phyloP scores from a whole-genome alignment of 2,329 filamentous ascomycete species.

The Penicillium digitatum region DNA sequence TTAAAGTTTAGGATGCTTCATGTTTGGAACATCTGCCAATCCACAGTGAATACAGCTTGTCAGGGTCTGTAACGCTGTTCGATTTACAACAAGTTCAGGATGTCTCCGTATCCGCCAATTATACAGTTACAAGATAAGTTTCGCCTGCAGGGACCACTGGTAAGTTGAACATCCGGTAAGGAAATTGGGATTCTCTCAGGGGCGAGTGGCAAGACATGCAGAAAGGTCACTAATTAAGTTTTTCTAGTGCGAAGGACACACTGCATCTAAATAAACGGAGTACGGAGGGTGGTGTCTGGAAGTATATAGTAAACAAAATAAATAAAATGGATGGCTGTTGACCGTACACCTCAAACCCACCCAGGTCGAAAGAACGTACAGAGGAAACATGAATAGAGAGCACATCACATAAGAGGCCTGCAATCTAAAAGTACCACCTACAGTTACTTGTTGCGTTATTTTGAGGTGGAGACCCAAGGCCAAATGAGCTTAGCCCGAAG shows the following conservation, averaged over 20 bases:
- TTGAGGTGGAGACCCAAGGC: too few species aligned
- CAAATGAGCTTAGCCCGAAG: not conserved
- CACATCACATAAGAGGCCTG: not conserved
- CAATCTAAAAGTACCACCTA: not conserved
- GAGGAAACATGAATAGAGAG: too few species aligned
- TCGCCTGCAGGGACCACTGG: conserved; percentile 11
- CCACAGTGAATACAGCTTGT: not conserved
- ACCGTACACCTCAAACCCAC: not conserved
- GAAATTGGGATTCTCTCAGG: conserved; percentile 7
- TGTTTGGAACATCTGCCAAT: not conserved
- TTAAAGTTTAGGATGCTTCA: too few species aligned
- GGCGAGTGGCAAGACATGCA: not conserved
- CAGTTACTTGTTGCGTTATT: not conserved
- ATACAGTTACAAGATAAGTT: not conserved
- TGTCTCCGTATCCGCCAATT: not conserved
- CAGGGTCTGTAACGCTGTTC: not conserved
- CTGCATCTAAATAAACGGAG: too few species aligned
- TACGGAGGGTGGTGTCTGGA: too few species aligned
- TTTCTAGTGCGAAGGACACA: not conserved
- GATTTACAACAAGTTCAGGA: too few species aligned
- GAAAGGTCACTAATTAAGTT: not conserved
- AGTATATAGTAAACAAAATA: too few species aligned
- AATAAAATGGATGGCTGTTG: too few species aligned
- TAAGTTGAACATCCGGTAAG: conserved; percentile 1
- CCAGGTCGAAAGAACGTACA: not conserved